Percentiles rank a stretch among this genome's conserved stretches.
phyloP scores from a whole-genome alignment of 2,329 filamentous ascomycete genomes.

The Salinomyces thailandicus region DNA sequence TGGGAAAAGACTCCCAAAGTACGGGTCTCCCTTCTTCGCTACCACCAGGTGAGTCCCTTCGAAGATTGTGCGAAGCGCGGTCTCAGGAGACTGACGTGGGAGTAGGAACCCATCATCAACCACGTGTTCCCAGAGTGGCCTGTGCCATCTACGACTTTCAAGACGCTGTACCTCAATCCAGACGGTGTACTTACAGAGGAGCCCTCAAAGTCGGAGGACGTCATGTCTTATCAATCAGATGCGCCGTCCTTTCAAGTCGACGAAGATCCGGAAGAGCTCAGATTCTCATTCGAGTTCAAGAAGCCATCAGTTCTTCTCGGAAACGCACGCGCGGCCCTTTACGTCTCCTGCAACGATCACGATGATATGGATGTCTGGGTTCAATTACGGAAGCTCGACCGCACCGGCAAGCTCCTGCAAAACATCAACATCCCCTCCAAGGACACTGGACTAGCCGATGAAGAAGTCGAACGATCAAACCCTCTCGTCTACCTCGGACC shows the following conservation, averaged over 20 bases:
- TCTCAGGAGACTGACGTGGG: too few species aligned
- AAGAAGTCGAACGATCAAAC: conserved; percentile 28
- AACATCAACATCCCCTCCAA: conserved; percentile 11
- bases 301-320: conserved; percentile 35
- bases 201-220: neutral
- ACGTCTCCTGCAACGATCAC: conserved; percentile 24
- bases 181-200: neutral
- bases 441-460: conserved; percentile 28
- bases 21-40: conserved; percentile 30
- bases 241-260: too few species aligned
- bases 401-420: conserved; percentile 8
- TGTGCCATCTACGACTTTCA: conserved; percentile 11
- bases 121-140: too few species aligned
- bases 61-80: conserved; percentile 23
- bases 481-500: conserved; percentile 10
- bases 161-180: conserved; percentile 6
- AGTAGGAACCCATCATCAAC: too few species aligned
- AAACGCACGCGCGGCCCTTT: conserved; percentile 37
- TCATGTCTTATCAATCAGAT: too few species aligned
- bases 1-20: conserved; percentile 39
- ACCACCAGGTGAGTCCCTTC: conserved; percentile 26
- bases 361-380: conserved; percentile 16
- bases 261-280: neutral
- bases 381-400: conserved; percentile 11
- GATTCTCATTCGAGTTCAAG: conserved; percentile 27